Conservation (phyloP, 2,329 filamentous ascomycete genomes). For the Emergomyces orientalis region DNA sequence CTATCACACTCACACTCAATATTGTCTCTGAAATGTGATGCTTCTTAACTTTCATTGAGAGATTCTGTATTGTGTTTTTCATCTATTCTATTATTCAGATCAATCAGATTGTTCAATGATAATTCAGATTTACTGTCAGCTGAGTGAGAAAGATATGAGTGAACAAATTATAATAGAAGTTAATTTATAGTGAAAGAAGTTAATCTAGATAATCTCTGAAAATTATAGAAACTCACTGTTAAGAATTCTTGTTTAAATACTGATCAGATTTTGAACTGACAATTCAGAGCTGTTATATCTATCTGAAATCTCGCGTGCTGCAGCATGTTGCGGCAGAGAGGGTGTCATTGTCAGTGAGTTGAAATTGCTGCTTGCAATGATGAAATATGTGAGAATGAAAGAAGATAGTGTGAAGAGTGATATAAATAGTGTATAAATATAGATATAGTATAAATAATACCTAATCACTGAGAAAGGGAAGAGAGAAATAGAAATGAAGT, state of each 20-base stretch:
- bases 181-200: not conserved
- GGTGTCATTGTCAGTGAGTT: conserved; percentile 7
- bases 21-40: not conserved
- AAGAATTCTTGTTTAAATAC: conserved; percentile 3
- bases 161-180: conserved; percentile 1
- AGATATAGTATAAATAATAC: no score
- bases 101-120: conserved; percentile 2
- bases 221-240: conserved; percentile 3
- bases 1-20: conserved; percentile 1
- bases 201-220: not conserved
- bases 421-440: no score
- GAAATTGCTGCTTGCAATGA: not conserved
- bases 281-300: not conserved
- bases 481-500: no score
- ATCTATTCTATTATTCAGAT: conserved; percentile 4
- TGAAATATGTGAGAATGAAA: no score
- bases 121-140: not conserved
- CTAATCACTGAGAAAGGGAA: no score
- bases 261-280: not conserved
- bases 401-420: no score
- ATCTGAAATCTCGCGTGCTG: conserved; percentile 2
- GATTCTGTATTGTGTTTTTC: not conserved
- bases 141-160: not conserved
- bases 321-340: conserved; percentile 2
- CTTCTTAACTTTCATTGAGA: conserved; percentile 3